Percentiles rank a stretch among this genome's conserved stretches.
phyloP scores from a whole-genome alignment of 192 early-diverging fungal genomes.

The Mortierella hygrophila region DNA sequence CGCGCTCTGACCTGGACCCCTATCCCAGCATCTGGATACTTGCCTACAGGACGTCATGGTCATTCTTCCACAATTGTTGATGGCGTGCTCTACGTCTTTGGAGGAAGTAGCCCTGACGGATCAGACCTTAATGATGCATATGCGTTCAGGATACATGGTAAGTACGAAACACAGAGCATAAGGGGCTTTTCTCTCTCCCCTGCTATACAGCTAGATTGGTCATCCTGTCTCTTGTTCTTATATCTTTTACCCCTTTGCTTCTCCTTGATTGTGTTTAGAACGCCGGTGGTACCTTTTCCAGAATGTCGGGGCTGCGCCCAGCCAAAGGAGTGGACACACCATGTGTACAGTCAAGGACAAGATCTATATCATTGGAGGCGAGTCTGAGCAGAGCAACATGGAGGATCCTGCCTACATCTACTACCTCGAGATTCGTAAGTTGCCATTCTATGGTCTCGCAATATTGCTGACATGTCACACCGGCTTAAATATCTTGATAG shows the following conservation, averaged over 20 bases:
- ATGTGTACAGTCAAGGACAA: conserved; percentile 61
- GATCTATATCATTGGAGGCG: conserved; percentile 66
- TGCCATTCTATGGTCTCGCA: not conserved
- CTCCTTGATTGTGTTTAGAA: conserved; percentile 34
- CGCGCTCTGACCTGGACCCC: conserved; percentile 57
- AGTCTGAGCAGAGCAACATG: conserved; percentile 48
- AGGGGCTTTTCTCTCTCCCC: not conserved
- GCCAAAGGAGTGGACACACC: conserved; percentile 57
- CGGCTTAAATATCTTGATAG: not conserved
- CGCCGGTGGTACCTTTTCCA: conserved; percentile 71
- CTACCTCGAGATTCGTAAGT: conserved; percentile 34
- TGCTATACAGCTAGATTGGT: not conserved
- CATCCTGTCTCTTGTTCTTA: not conserved
- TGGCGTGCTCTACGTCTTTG: conserved; percentile 70
- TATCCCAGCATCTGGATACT: conserved; percentile 59
- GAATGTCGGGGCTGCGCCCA: conserved; percentile 64
- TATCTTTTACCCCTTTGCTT: not conserved
- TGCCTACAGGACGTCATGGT: conserved; percentile 61
- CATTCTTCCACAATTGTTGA: conserved; percentile 58
- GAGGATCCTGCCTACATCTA: conserved; percentile 43
- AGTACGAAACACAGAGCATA: not conserved
- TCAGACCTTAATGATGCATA: conserved; percentile 61
- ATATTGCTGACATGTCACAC: too few relatives aligned
- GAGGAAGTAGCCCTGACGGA: conserved; percentile 61
- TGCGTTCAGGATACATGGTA: conserved; percentile 65